A percentile compares a stretch with the other conserved stretches of the same genome.
Conservation (phyloP, 2,329 filamentous ascomycete species). For the Sarocladium strictum region DNA sequence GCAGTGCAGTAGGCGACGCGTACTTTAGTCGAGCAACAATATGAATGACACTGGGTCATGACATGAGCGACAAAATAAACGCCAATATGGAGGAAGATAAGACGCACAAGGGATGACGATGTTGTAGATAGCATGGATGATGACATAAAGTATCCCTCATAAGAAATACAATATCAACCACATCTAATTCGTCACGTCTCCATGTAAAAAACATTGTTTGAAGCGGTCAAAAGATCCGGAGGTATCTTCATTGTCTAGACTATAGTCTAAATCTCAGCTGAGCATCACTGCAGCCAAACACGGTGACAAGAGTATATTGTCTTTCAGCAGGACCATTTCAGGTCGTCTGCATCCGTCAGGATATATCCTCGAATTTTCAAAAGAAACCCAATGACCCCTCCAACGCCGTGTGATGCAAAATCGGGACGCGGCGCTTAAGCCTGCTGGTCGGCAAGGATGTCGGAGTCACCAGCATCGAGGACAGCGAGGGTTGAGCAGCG, state of each 20-base stretch:
- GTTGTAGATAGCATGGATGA: no score
- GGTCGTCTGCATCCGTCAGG: conserved; percentile 25
- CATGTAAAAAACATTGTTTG: not conserved
- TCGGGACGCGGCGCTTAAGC: conserved; percentile 38
- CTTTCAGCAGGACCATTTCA: conserved; percentile 18
- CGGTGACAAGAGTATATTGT: not conserved
- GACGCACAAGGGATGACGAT: no score
- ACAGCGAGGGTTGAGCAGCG: conserved; percentile 96
- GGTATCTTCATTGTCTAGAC: conserved; percentile 10
- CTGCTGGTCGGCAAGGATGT: conserved; percentile 57
- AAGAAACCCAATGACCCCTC: conserved; percentile 28
- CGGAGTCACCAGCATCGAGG: conserved; percentile 95
- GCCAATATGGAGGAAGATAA: no score
- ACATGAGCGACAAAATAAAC: no score
- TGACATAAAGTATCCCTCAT: no score
- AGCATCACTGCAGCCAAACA: not conserved
- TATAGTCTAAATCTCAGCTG: conserved; percentile 21
- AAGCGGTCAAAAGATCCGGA: conserved; percentile 18
- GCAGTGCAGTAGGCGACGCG: no score
- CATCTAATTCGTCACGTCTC: no score
- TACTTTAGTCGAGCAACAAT: no score
- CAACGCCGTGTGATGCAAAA: conserved; percentile 36
- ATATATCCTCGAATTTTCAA: conserved; percentile 29
- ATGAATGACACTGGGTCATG: no score
- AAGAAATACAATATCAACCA: no score